Conservation (phyloP, 305 asterid species). For the Rubia balearica region DNA sequence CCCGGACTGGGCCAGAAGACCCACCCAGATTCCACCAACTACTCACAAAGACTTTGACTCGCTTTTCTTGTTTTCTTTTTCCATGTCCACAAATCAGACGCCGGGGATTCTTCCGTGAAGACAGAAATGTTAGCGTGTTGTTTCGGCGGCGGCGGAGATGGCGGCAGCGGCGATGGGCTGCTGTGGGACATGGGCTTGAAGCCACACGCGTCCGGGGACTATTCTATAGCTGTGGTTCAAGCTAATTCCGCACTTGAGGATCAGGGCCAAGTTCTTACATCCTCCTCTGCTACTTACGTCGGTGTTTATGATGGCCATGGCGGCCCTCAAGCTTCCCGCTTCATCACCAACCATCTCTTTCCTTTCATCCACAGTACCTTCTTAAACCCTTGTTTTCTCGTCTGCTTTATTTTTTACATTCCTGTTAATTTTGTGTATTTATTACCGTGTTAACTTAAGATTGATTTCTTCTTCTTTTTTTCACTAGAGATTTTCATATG, state of each 20-base stretch:
- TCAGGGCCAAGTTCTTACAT: slow-evolving; percentile 37
- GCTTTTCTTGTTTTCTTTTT: background rate
- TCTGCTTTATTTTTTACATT: background rate
- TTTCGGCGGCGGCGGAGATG: slow-evolving; percentile 23
- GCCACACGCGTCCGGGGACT: slow-evolving; percentile 35
- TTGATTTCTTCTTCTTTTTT: no score
- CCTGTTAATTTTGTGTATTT: background rate
- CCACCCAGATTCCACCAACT: slow-evolving; percentile 14
- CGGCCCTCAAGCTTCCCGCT: slow-evolving; percentile 38
- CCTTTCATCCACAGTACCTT: slow-evolving; percentile 27
- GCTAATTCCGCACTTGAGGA: slow-evolving; percentile 39
- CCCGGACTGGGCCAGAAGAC: slow-evolving; percentile 14
- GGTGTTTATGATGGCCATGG: slow-evolving; percentile 51
- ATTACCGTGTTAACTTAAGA: background rate
- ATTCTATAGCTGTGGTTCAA: slow-evolving; percentile 39
- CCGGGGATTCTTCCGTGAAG: background rate
- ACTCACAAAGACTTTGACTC: slow-evolving; percentile 6
- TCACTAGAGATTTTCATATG: background rate
- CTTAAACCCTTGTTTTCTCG: background rate
- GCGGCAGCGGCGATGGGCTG: slow-evolving; percentile 24
- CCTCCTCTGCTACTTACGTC: slow-evolving; percentile 29
- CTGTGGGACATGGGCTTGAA: slow-evolving; percentile 35
- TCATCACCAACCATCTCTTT: slow-evolving; percentile 29
- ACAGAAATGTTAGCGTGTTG: slow-evolving; percentile 24
- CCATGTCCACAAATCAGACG: background rate